phyloP scores from a whole-genome alignment of 176 grass and related monocot species.

The Aegilops sharonensis region DNA sequence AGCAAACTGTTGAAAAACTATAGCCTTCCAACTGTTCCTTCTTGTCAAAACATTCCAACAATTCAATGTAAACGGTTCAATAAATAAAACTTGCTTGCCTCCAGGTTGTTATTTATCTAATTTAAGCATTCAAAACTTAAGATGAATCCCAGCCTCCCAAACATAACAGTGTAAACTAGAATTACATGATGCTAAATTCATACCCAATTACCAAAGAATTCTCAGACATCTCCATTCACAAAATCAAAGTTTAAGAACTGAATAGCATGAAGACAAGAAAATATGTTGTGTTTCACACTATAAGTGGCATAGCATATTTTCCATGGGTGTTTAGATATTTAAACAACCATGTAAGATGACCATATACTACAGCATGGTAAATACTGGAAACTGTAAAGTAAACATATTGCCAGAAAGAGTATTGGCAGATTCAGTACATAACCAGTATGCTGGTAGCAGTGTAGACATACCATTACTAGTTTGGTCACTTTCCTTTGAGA shows the following conservation, averaged over 20 bases:
- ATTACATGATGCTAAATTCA: background rate
- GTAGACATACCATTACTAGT: conserved; percentile 88
- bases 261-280: conserved; percentile 22
- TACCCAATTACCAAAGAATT: conserved; percentile 12
- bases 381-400: conserved; percentile 18
- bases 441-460: conserved; percentile 24
- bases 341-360: conserved; percentile 7
- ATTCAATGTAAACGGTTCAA: background rate
- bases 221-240: background rate
- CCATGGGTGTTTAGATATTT: conserved; percentile 1
- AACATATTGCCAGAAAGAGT: conserved; percentile 32
- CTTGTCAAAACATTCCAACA: conserved; percentile 3
- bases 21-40: conserved; percentile 6
- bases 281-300: conserved; percentile 5
- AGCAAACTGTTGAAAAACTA: background rate
- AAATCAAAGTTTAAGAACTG: conserved; percentile 9
- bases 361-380: background rate
- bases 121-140: background rate
- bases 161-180: background rate
- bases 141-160: conserved; percentile 6
- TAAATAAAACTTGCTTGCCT: background rate
- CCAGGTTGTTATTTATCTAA: conserved; percentile 4
- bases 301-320: conserved; percentile 16
- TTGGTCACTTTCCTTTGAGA: conserved; percentile 93
- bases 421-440: conserved; percentile 19